Percentiles rank a stretch among this genome's conserved stretches.
Conservation (phyloP, 1,284 basidiomycete genomes). For the Chiua sp. region DNA sequence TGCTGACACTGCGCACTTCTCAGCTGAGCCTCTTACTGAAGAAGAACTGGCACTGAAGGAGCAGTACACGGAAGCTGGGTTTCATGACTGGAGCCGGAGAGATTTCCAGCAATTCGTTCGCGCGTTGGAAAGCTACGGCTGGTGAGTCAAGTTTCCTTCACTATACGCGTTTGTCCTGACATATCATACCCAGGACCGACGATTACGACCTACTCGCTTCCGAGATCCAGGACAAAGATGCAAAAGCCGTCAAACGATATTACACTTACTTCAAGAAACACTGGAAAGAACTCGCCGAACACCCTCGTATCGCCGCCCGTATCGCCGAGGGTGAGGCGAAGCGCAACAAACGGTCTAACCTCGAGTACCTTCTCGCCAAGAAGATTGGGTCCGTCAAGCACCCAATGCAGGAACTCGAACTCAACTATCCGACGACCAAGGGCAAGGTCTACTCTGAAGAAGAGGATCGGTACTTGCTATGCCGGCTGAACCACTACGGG, state of each 20-base stretch:
- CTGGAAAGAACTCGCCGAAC: slow-evolving; percentile 81
- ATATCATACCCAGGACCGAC: slow-evolving; percentile 57
- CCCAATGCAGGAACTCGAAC: slow-evolving; percentile 95
- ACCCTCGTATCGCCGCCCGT: slow-evolving; percentile 81
- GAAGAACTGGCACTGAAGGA: slow-evolving; percentile 87
- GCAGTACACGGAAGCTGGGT: slow-evolving; percentile 78
- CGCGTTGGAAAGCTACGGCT: slow-evolving; percentile 87
- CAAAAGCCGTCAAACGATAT: slow-evolving; percentile 84
- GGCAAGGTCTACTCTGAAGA: slow-evolving; percentile 97
- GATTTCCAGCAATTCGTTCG: slow-evolving; percentile 94
- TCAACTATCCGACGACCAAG: slow-evolving; percentile 94
- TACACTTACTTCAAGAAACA: slow-evolving; percentile 90
- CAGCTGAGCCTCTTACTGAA: slow-evolving; percentile 88
- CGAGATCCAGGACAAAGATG: slow-evolving; percentile 88
- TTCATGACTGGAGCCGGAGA: slow-evolving; percentile 89
- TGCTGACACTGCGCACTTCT: neutral
- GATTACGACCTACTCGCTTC: slow-evolving; percentile 78
- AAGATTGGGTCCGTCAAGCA: slow-evolving; percentile 85
- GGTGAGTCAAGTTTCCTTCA: slow-evolving; percentile 50
- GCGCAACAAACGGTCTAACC: slow-evolving; percentile 84
- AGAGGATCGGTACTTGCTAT: slow-evolving; percentile 95
- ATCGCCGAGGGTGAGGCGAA: slow-evolving; percentile 88
- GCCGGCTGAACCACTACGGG: slow-evolving; percentile 91
- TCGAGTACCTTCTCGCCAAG: slow-evolving; percentile 76
- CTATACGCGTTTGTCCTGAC: neutral